Evolutionary conservation across 805 yeast genomes (phyloP).

Genomic region (Saccharomycopsis capsularis): DNA sequence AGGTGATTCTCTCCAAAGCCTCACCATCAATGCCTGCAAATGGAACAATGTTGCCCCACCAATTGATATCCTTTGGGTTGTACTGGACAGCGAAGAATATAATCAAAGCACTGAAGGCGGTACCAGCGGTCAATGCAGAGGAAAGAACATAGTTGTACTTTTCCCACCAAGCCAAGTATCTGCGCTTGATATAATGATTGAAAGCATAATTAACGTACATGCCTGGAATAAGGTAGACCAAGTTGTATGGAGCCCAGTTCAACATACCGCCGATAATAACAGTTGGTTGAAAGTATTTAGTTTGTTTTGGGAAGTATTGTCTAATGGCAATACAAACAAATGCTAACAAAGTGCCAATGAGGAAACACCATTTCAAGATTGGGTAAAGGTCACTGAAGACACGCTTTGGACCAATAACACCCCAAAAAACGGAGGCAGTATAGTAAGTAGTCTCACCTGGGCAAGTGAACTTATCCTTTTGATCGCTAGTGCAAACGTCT

Average conservation of each 20-base stretch:
- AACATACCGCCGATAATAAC: conserved; percentile 44
- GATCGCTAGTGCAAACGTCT: conserved; percentile 30
- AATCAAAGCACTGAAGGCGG: conserved; percentile 52
- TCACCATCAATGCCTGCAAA: conserved; percentile 32
- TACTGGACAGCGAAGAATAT: conserved; percentile 48
- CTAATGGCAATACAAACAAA: conserved; percentile 28
- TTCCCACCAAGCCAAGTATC: conserved; percentile 48
- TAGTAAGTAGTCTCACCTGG: conserved; percentile 38
- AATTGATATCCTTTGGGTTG: conserved; percentile 32
- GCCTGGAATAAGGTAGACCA: conserved; percentile 31
- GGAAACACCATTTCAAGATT: conserved; percentile 53
- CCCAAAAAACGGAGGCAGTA: conserved; percentile 47
- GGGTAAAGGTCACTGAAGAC: conserved; percentile 55
- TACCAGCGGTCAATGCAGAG: conserved; percentile 53
- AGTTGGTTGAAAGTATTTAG: conserved; percentile 39
- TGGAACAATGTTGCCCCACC: conserved; percentile 63
- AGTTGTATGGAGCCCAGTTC: conserved; percentile 45
- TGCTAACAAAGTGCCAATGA: conserved; percentile 41
- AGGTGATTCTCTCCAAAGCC: conserved; percentile 58
- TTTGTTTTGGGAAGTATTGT: conserved; percentile 25
- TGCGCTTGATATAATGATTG: conserved; percentile 42
- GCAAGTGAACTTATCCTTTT: conserved; percentile 34
- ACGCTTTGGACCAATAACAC: conserved; percentile 48
- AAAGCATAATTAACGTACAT: conserved; percentile 32
- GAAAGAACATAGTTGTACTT: conserved; percentile 44